Conservation (phyloP, 2,329 filamentous ascomycete species). For the Diaporthe sp. region DNA sequence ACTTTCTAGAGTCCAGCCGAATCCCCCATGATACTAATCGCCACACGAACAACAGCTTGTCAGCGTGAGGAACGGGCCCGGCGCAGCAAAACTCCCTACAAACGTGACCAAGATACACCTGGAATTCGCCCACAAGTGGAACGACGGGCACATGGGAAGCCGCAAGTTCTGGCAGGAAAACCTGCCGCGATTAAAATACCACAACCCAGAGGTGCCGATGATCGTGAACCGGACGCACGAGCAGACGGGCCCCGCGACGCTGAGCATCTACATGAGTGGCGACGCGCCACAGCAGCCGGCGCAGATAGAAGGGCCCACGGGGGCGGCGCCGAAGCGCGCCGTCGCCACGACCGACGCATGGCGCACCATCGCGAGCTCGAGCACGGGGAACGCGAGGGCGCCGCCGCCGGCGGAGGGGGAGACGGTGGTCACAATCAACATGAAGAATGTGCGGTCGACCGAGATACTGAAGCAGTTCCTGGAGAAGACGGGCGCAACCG, state of each 20-base stretch:
- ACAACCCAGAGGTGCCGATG: slow-evolving; percentile 90
- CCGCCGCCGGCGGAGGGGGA: slow-evolving; percentile 64
- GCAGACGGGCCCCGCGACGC: slow-evolving; percentile 68
- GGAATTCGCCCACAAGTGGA: slow-evolving; percentile 74
- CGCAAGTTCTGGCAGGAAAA: slow-evolving; percentile 89
- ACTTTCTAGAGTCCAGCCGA: slow-evolving; percentile 23
- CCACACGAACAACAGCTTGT: slow-evolving; percentile 71
- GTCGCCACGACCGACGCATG: slow-evolving; percentile 40
- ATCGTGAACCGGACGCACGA: slow-evolving; percentile 79
- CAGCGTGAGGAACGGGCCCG: slow-evolving; percentile 82
- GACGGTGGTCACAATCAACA: slow-evolving; percentile 69
- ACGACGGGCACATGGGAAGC: slow-evolving; percentile 79
- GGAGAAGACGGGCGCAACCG: slow-evolving; percentile 71
- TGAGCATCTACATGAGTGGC: slow-evolving; percentile 73
- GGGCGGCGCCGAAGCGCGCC: slow-evolving; percentile 30
- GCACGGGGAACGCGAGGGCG: slow-evolving; percentile 62
- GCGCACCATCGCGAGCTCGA: slow-evolving; percentile 52
- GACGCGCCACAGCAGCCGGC: slow-evolving; percentile 44
- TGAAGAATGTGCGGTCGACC: slow-evolving; percentile 72
- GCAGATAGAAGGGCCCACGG: background rate
- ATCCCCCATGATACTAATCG: slow-evolving; percentile 44
- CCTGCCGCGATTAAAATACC: slow-evolving; percentile 90
- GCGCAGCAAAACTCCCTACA: slow-evolving; percentile 84
- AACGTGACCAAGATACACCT: slow-evolving; percentile 82
- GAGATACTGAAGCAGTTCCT: slow-evolving; percentile 76